These are phyloP conservation scores for Pseudofabraea citricarpa DNA, from an alignment of 2,329 filamentous ascomycete genomes.

Conservation along the genomic window DNA sequence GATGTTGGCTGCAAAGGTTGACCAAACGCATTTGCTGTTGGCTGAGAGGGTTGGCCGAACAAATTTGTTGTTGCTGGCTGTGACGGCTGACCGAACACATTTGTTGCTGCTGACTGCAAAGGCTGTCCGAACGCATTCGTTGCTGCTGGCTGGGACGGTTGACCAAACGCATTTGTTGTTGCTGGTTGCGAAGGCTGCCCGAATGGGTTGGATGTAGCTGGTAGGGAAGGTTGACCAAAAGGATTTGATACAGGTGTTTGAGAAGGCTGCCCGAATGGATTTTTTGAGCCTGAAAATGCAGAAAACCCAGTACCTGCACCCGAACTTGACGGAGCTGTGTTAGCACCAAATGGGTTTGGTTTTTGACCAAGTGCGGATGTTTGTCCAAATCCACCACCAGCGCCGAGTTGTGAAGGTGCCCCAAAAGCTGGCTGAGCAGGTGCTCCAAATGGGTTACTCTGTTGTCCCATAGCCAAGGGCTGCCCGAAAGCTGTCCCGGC, in stretches of 20 bases:
- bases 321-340: conserved; percentile 2
- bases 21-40: conserved; percentile 8
- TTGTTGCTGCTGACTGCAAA: background rate
- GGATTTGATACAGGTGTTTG: conserved; percentile 7
- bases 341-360: conserved; percentile 13
- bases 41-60: conserved; percentile 5
- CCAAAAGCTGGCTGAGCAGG: conserved; percentile 24
- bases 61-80: conserved; percentile 10
- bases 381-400: conserved; percentile 30
- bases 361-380: conserved; percentile 30
- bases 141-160: conserved; percentile 14
- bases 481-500: conserved; percentile 30
- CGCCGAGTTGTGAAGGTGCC: conserved; percentile 12
- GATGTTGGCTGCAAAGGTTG: conserved; percentile 6
- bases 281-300: conserved; percentile 29
- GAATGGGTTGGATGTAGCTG: conserved; percentile 28
- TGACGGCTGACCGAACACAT: conserved; percentile 24
- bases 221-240: conserved; percentile 7
- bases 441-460: conserved; percentile 21
- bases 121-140: background rate
- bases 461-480: conserved; percentile 31
- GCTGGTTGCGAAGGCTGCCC: conserved; percentile 11
- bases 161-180: conserved; percentile 28
- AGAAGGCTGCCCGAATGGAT: conserved; percentile 29
- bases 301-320: conserved; percentile 36